Conservation (phyloP, 1,284 basidiomycete species). For the Trametes hirsuta region DNA sequence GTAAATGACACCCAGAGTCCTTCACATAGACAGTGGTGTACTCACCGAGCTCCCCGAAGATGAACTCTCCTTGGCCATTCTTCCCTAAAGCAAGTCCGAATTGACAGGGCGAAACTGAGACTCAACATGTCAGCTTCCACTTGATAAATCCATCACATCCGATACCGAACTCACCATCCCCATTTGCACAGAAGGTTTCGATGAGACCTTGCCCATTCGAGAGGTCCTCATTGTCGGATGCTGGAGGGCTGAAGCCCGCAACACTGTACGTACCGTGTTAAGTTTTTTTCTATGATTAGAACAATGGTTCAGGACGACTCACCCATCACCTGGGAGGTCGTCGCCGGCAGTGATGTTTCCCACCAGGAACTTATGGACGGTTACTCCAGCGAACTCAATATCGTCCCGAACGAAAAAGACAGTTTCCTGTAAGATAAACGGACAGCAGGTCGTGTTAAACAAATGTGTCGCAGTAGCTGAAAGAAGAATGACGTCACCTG, state of each 20-base stretch:
- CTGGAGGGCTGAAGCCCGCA: conserved; percentile 15
- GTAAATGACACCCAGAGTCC: not conserved
- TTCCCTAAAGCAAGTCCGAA: conserved; percentile 8
- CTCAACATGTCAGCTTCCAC: not conserved
- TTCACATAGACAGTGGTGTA: not conserved
- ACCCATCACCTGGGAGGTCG: conserved; percentile 15
- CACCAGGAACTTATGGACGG: conserved; percentile 7
- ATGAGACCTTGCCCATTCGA: conserved; percentile 12
- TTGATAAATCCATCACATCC: too few relatives aligned
- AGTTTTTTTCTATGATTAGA: too few relatives aligned
- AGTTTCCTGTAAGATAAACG: conserved; percentile 1
- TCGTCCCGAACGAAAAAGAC: conserved; percentile 11
- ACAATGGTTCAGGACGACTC: not conserved
- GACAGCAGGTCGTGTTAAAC: not conserved
- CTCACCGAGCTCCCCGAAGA: conserved; percentile 14
- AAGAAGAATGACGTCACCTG: not conserved
- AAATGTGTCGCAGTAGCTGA: not conserved
- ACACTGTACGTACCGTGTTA: not conserved
- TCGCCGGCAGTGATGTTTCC: conserved; percentile 15
- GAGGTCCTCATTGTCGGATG: conserved; percentile 12
- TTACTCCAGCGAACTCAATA: conserved; percentile 7
- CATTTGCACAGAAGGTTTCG: conserved; percentile 14
- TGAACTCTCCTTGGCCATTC: conserved; percentile 3
- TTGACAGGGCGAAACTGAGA: conserved; percentile 15
- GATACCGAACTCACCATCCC: not conserved